These are phyloP conservation scores for Hortiboletus flavorubellus DNA, from an alignment of 768 basidiomycete genomes.

Conservation along the genomic window DNA sequence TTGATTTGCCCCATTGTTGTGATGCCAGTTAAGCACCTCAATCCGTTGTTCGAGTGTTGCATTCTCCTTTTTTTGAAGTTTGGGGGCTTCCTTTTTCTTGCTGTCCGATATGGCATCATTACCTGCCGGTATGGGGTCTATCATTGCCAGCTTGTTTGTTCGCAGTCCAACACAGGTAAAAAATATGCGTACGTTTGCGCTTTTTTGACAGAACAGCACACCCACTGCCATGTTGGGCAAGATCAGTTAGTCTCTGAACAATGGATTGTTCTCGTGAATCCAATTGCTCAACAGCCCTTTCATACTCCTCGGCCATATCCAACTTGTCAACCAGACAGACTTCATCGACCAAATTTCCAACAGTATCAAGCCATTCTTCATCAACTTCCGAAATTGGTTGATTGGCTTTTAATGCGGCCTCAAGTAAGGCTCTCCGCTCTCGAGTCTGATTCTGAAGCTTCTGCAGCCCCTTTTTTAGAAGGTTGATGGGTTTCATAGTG, in stretches of 20 bases:
- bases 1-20: too few species aligned
- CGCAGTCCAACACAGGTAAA: too few species aligned
- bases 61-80: too few species aligned
- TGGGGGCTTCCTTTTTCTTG: too few species aligned
- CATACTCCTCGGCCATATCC: constrained; percentile 20
- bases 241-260: not conserved
- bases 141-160: not conserved
- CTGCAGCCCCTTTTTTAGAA: constrained; percentile 19
- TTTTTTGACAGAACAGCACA: too few species aligned
- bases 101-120: too few species aligned
- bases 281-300: constrained; percentile 15
- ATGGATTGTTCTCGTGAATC: not conserved
- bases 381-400: constrained; percentile 17
- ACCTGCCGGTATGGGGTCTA: too few species aligned
- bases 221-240: too few species aligned
- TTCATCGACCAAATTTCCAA: constrained; percentile 24
- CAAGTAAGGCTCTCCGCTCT: constrained; percentile 8
- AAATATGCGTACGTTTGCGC: too few species aligned
- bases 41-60: too few species aligned
- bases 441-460: constrained; percentile 12
- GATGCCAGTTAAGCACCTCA: too few species aligned
- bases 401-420: constrained; percentile 10
- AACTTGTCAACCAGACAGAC: constrained; percentile 18
- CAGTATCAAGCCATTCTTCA: constrained; percentile 24
- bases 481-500: constrained; percentile 10